These are phyloP conservation scores for Tolypocladium pustulatum DNA, from an alignment of 2,329 filamentous ascomycete species.

Conservation along the genomic window DNA sequence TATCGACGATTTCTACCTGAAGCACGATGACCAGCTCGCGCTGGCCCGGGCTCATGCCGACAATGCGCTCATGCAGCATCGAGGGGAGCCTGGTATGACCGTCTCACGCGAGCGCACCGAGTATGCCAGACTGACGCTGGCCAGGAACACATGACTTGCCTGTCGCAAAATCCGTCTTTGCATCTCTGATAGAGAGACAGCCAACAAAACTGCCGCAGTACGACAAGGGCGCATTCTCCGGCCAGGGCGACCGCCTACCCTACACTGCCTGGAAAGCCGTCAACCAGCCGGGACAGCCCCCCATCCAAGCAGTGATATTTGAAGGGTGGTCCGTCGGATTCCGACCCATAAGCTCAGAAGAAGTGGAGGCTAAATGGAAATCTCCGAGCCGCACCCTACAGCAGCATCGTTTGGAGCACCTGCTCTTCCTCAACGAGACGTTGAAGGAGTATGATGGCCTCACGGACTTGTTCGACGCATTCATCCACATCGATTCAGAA, in stretches of 20 bases:
- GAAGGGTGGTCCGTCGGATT: constrained; percentile 93
- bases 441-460: constrained; percentile 36
- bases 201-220: constrained; percentile 59
- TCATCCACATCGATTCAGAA: constrained; percentile 57
- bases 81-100: constrained; percentile 61
- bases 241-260: constrained; percentile 65
- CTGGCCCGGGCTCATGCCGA: constrained; percentile 54
- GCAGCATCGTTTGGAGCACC: constrained; percentile 36
- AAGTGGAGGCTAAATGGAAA: constrained; percentile 41
- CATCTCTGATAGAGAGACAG: constrained; percentile 38
- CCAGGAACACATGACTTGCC: constrained; percentile 61
- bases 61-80: constrained; percentile 69
- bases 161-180: constrained; percentile 54
- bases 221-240: constrained; percentile 70
- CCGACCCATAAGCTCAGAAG: constrained; percentile 44
- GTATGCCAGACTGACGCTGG: not conserved
- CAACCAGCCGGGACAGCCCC: constrained; percentile 36
- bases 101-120: not conserved
- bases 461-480: constrained; percentile 40
- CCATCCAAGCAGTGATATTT: constrained; percentile 60
- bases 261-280: constrained; percentile 49
- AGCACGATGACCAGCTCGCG: constrained; percentile 54
- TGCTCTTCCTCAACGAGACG: constrained; percentile 38
- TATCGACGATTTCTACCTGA: constrained; percentile 84
- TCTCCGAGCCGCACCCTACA: constrained; percentile 37